Evolutionary conservation across 73 alveolate genomes (phyloP), one percentile per base, ranked within the genome.

Genomic region (Stentor roeselii): DNA sequence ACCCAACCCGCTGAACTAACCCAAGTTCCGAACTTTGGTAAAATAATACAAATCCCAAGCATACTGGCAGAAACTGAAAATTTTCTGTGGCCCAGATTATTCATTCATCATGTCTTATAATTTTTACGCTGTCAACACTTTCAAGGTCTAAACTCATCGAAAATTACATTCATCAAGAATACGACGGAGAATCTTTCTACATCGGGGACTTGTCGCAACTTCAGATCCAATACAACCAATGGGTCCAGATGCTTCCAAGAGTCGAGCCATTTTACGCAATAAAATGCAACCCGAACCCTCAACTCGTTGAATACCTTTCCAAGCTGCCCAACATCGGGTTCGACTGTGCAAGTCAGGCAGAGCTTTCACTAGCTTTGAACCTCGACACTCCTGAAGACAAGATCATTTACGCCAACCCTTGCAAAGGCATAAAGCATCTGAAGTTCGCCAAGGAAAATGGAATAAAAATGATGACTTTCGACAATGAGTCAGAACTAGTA

Each of bases 251-350:
- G 14, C 76, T 76, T 21, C 84, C 84, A 14, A 39, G 39, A 36
- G 74, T 76, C 27, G 11, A 76, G 77, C 84, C 39, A 27, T 76
- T 34, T 36, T 76, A 76, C 77, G 84, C 84, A 36, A 36, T 76
- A 27, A 76, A 76, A 36, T 34, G 78, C 77, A 76, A 76, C 31
- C 14, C 40, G 32, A 78, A 76, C 84, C 78, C 75, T 36, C 31
- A 21, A 11, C 36, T 76, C 6, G n/a, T 76, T 36, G 21, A 36
- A 15, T n/a, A 34, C 2, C 75, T 76, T 34, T 21, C 39, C 39
- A 11, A 15, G 77, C 84, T 35, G 21, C n/a, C n/a, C n/a, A 36
- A 36, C 78, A 76, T 31, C 2, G 39, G 78, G 37, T 76, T 76
- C 31, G 84, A 76, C 39, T 76, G 84, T 39, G 84, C 84, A 36